These are phyloP conservation scores for Mucor piriformis DNA, from an alignment of 371 early-diverging fungal species.

Conservation along the genomic window DNA sequence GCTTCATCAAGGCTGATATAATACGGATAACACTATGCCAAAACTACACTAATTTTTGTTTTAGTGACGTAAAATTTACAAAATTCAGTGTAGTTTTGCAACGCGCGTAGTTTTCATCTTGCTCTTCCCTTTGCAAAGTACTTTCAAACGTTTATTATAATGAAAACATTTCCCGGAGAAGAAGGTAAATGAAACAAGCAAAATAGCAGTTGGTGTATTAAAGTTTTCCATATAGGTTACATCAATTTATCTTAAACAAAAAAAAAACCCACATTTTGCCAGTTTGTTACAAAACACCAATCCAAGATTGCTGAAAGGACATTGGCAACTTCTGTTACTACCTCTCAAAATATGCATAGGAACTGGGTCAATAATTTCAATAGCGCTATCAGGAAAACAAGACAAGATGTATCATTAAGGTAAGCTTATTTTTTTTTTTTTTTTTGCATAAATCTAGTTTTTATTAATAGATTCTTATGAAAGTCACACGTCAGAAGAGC, in stretches of 20 bases:
- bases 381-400: conserved; percentile 11
- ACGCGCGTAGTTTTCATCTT: too few species aligned
- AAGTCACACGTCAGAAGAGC: too few species aligned
- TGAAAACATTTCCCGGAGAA: conserved; percentile 14
- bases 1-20: too few species aligned
- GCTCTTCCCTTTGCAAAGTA: too few species aligned
- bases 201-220: conserved; percentile 14
- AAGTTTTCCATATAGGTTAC: conserved; percentile 17
- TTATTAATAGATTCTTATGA: too few species aligned
- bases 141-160: too few species aligned
- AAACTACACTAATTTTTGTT: too few species aligned
- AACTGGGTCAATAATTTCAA: conserved; percentile 15
- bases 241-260: conserved; percentile 11
- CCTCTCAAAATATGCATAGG: conserved; percentile 6
- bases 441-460: too few species aligned
- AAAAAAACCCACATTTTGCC: conserved; percentile 12
- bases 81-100: too few species aligned
- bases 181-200: conserved; percentile 17
- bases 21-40: too few species aligned
- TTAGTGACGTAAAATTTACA: too few species aligned
- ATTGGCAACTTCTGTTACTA: neutral
- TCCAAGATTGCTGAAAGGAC: conserved; percentile 18
- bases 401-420: conserved; percentile 15
- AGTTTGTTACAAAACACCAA: conserved; percentile 7
- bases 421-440: conserved; percentile 15